phyloP scores from a whole-genome alignment of 768 basidiomycete genomes.

The Tephrocybe rancida region DNA sequence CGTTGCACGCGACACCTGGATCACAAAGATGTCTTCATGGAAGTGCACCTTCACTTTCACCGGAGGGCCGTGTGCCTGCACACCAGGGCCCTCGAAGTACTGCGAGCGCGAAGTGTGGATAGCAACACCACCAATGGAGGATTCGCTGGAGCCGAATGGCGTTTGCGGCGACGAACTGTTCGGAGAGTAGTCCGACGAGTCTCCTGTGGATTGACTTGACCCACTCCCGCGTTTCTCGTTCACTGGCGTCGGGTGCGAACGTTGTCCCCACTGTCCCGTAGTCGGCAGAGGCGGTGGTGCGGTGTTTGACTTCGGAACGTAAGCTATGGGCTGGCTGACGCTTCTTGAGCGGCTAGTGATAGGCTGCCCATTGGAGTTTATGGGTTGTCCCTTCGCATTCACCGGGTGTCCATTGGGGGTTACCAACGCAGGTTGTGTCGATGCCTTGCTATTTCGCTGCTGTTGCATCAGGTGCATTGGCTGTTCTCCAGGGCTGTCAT shows the following conservation, averaged over 20 bases:
- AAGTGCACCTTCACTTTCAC: conserved; percentile 95
- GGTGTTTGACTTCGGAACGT: conserved; percentile 58
- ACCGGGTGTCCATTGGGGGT: conserved; percentile 30
- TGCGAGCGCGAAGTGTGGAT: conserved; percentile 59
- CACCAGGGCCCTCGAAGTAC: conserved; percentile 38
- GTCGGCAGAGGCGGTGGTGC: conserved; percentile 53
- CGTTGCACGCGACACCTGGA: conserved; percentile 81
- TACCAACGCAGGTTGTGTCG: conserved; percentile 25
- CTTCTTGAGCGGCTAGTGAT: conserved; percentile 65
- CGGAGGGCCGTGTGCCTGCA: conserved; percentile 33
- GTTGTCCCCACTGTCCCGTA: conserved; percentile 45
- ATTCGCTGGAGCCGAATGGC: conserved; percentile 89
- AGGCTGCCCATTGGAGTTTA: conserved; percentile 28
- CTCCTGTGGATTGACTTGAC: conserved; percentile 77
- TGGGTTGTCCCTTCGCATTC: conserved; percentile 26
- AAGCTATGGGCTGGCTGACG: conserved; percentile 78
- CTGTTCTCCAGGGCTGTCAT: conserved; percentile 47
- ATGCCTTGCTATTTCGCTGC: conserved; percentile 26
- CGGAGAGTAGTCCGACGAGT: conserved; percentile 81
- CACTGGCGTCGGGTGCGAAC: conserved; percentile 39
- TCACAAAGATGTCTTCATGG: conserved; percentile 93
- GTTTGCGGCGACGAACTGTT: conserved; percentile 87
- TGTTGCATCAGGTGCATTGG: conserved; percentile 11
- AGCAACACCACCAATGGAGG: conserved; percentile 63
- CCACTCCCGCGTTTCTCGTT: conserved; percentile 79